Conservation (phyloP, 1,139 yeast species). For the Saccharomyces hybrid region DNA sequence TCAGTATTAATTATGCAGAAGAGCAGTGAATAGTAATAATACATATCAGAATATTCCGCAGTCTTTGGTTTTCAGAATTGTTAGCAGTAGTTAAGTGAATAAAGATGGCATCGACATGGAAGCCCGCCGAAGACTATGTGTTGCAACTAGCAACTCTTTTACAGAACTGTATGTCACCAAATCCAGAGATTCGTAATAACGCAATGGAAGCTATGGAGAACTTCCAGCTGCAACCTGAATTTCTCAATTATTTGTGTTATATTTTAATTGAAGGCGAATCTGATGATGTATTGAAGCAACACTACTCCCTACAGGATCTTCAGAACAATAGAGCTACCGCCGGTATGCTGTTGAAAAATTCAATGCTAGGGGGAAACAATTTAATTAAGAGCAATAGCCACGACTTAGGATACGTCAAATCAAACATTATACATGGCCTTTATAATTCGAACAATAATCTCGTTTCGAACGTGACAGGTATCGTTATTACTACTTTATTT, state of each 20-base stretch:
- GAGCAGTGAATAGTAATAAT: neutral
- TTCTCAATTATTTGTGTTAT: constrained; percentile 69
- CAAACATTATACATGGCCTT: constrained; percentile 63
- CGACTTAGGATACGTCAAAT: constrained; percentile 44
- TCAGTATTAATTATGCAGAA: neutral
- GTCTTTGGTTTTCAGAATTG: neutral
- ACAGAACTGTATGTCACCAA: constrained; percentile 57
- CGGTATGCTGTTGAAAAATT: constrained; percentile 77
- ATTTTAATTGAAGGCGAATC: constrained; percentile 52
- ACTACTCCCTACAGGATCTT: constrained; percentile 18
- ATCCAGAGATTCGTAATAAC: constrained; percentile 45
- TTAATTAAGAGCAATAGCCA: constrained; percentile 17
- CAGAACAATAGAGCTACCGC: constrained; percentile 76
- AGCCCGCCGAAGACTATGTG: constrained; percentile 54
- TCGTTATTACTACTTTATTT: constrained; percentile 77
- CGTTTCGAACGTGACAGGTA: constrained; percentile 84
- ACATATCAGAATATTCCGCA: neutral
- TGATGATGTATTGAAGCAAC: constrained; percentile 33
- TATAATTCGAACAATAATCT: constrained; percentile 45
- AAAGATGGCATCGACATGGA: constrained; percentile 39
- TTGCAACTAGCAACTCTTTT: constrained; percentile 58
- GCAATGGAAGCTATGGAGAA: constrained; percentile 61
- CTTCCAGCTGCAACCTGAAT: constrained; percentile 65
- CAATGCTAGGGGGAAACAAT: constrained; percentile 39
- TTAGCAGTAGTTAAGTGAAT: neutral